Evolutionary conservation across 1,284 basidiomycete genomes (phyloP), one percentile per base, ranked within the genome.

Genomic region (Phenoliferia sp.): DNA sequence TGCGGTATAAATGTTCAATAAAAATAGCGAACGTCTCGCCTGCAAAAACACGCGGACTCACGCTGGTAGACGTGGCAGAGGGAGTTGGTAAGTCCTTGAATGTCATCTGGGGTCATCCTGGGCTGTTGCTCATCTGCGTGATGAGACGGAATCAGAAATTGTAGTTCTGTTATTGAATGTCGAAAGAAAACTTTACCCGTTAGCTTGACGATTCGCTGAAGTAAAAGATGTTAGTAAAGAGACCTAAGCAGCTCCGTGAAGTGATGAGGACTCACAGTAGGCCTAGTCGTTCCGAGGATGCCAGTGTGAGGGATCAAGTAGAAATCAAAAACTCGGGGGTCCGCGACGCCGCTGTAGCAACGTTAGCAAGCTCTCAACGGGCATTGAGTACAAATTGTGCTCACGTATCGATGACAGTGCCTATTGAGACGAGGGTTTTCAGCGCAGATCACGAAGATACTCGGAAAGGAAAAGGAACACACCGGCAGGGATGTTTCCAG

Each of bases 61-160:
- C 61, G 31, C 50, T 62, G 61, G 50, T 62, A 62, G 16, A 16
- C 19, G 33, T 62, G 61, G 22, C 50, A 54, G n/a, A 62, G 52
- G 1, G 61, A 32, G 29, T 39, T 35, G 3, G 61, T 62, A 9
- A 55, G 12, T 10, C 7, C 16, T 28, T 62, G 61, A 0, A 62
- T 12, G 50, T 62, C 61, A 29, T 55, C 52, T 22, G 61, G 33
- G 10, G n/a, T 55, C 48, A 52, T 52, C 19, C 17, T 22, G 7
- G 6, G 6, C 48, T 52, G 22, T 26, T 52, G 9, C 9, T 9
- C 48, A 6, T 9, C 19, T 7, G 19, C 7, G 22, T 7, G 9
- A 26, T 5, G 48, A 22, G 7, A 5, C 5, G 17, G 48, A 22
- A 44, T 44, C 39, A 44, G 39, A 44, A 44, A 44, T 44, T n/a